A percentile compares a stretch with the other conserved stretches of the same genome.
These are phyloP conservation scores for Pseudofabraea citricarpa DNA, from an alignment of 2,329 filamentous ascomycete species.

Conservation along the genomic window DNA sequence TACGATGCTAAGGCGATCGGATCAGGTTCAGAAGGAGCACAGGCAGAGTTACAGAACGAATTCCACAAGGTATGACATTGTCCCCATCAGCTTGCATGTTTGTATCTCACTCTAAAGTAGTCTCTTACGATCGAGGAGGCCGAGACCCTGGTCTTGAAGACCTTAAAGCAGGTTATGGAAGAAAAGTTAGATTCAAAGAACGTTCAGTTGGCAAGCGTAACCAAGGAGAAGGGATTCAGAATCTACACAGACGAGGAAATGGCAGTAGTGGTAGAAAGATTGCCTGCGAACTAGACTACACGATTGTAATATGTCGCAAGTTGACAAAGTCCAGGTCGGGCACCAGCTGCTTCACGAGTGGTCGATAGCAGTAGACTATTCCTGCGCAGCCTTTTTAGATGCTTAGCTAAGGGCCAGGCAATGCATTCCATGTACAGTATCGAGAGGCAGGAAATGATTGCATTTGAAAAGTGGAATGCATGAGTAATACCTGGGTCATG, in stretches of 20 bases:
- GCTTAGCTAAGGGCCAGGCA: no score
- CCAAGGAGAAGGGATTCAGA: conserved; percentile 94
- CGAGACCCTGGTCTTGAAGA: conserved; percentile 94
- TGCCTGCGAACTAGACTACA: conserved; percentile 61
- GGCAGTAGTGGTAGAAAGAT: conserved; percentile 82
- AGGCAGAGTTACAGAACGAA: conserved; percentile 97
- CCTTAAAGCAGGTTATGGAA: conserved; percentile 99
- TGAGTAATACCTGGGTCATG: no score
- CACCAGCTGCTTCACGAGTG: no score
- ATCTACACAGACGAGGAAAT: conserved; percentile 99
- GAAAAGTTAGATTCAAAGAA: conserved; percentile 99
- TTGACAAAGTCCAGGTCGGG: no score
- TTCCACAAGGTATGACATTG: conserved; percentile 71
- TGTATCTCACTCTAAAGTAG: conserved; percentile 32
- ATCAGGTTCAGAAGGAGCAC: conserved; percentile 92
- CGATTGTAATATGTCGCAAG: no score
- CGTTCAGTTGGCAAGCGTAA: conserved; percentile 95
- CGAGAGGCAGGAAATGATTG: conserved; percentile 6
- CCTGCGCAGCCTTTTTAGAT: no score
- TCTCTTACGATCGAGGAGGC: conserved; percentile 90
- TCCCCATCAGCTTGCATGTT: conserved; percentile 1
- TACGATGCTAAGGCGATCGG: conserved; percentile 99
- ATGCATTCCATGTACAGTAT: neutral
- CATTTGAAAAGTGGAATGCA: no score
- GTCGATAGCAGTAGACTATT: no score